Conservation (phyloP, 2,329 filamentous ascomycete species). For the Neurospora sp. region DNA sequence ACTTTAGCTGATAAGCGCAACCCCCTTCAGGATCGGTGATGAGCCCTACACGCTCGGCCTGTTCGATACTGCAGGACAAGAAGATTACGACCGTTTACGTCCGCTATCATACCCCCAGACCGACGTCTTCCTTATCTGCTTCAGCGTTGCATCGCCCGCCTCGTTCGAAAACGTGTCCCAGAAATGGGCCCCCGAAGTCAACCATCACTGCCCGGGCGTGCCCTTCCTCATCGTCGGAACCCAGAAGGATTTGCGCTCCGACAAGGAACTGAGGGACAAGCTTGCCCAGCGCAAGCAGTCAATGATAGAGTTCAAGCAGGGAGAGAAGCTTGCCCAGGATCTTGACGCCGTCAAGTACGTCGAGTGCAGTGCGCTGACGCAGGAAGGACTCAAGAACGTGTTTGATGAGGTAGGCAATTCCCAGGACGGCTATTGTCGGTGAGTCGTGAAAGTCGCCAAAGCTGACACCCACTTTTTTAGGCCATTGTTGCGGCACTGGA, state of each 20-base stretch:
- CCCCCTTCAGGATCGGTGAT: constrained; percentile 75
- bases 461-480: constrained; percentile 34
- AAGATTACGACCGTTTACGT: constrained; percentile 96
- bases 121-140: constrained; percentile 97
- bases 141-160: constrained; percentile 92
- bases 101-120: constrained; percentile 97
- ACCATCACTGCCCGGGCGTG: constrained; percentile 96
- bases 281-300: constrained; percentile 69
- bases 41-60: constrained; percentile 95
- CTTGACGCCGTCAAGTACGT: constrained; percentile 98
- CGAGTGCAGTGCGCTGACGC: constrained; percentile 94
- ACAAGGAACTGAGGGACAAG: constrained; percentile 79
- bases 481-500: constrained; percentile 93
- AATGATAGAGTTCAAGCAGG: constrained; percentile 51
- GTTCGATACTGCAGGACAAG: constrained; percentile 97
- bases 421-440: constrained; percentile 1
- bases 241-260: constrained; percentile 91
- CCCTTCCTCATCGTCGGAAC: constrained; percentile 97
- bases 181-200: constrained; percentile 98
- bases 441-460: neutral
- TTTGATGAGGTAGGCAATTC: constrained; percentile 77
- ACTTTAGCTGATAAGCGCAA: constrained; percentile 6
- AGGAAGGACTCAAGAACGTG: constrained; percentile 98
- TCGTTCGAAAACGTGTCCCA: constrained; percentile 99
- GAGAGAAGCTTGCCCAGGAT: constrained; percentile 93